These are phyloP conservation scores for Pythium vanterpoolii DNA, from an alignment of 352 stramenopile species.

Conservation along the genomic window DNA sequence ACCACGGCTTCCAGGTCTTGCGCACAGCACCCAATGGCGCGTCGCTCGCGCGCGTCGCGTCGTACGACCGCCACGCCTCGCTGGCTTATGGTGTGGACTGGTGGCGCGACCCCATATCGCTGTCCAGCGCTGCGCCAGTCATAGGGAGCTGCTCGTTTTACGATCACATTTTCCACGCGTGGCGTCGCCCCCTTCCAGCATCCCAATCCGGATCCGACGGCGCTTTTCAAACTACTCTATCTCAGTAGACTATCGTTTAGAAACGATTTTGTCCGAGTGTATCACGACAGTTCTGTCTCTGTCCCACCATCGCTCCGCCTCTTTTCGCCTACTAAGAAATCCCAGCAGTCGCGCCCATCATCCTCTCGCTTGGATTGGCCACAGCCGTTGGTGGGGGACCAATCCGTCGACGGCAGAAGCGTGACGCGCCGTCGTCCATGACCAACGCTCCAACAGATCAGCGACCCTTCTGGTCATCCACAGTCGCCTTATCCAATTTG, in stretches of 20 bases:
- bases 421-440: conserved; percentile 16
- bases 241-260: conserved; percentile 14
- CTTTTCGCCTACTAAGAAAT: conserved; percentile 5
- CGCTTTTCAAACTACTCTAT: not conserved
- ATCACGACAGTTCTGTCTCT: not conserved
- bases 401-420: not conserved
- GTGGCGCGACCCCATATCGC: conserved; percentile 46
- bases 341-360: conserved; percentile 11
- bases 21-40: conserved; percentile 7
- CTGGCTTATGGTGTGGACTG: conserved; percentile 86
- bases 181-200: conserved; percentile 26
- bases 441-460: too few species aligned
- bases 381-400: not conserved
- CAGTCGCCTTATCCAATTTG: too few species aligned
- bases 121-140: conserved; percentile 38
- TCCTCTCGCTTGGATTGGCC: conserved; percentile 6
- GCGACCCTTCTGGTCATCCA: too few species aligned
- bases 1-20: conserved; percentile 84
- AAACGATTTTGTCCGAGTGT: not conserved
- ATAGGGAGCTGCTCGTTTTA: conserved; percentile 83
- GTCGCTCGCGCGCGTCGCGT: conserved; percentile 21
- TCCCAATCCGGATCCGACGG: too few species aligned
- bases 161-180: conserved; percentile 74
- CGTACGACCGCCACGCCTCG: conserved; percentile 65
- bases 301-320: not conserved